Evolutionary conservation across 179 eudicot genomes (phyloP).

Genomic region (Gypsophila paniculata): DNA sequence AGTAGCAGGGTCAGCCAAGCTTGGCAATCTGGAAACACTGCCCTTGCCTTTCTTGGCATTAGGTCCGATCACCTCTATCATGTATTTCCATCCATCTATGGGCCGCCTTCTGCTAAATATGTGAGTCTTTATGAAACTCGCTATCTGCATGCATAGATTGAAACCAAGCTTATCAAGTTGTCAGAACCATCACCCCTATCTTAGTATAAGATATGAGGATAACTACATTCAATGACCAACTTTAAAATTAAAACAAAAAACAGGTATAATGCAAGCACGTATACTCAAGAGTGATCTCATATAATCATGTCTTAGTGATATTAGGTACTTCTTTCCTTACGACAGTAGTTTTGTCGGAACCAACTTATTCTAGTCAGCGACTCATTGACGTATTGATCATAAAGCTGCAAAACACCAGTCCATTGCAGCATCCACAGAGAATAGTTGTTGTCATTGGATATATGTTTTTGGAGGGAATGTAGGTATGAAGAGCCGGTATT

Average conservation of each 20-base stretch:
- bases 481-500: too few relatives aligned
- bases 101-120: slow-evolving; percentile 93
- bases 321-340: neutral
- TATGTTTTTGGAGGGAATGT: too few relatives aligned
- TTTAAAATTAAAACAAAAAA: neutral
- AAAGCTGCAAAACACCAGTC: neutral
- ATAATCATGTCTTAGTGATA: neutral
- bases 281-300: neutral
- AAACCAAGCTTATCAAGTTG: neutral
- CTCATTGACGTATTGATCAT: neutral
- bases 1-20: slow-evolving; percentile 81
- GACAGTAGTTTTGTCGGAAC: neutral
- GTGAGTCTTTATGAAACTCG: slow-evolving; percentile 90
- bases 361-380: neutral
- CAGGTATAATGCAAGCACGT: neutral
- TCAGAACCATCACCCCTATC: too few relatives aligned
- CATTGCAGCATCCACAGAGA: neutral
- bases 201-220: too few relatives aligned
- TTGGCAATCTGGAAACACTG: slow-evolving; percentile 64
- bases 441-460: too few relatives aligned
- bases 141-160: slow-evolving; percentile 51
- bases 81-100: slow-evolving; percentile 96
- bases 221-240: neutral
- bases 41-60: slow-evolving; percentile 77
- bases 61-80: slow-evolving; percentile 93